Conservation (phyloP, 139 green algal genomes). For the Chlamydomonas sphaeroides region DNA sequence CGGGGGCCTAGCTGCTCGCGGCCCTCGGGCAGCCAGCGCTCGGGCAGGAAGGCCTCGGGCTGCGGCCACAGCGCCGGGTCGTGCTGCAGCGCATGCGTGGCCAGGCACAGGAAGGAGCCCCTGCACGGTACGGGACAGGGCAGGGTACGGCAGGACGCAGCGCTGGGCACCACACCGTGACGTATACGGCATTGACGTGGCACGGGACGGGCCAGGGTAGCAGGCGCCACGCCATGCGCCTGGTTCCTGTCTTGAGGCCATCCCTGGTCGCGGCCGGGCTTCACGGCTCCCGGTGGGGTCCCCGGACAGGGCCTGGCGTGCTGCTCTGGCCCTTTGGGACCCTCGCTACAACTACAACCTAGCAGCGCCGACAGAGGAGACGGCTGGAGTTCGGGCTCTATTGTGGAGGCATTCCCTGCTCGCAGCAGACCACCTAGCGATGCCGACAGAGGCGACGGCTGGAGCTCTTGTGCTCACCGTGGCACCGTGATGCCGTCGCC, state of each 20-base stretch:
- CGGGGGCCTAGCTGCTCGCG: neutral
- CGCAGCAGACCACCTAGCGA: neutral
- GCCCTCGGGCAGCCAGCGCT: conserved; percentile 36
- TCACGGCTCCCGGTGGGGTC: too few relatives aligned
- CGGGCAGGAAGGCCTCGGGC: conserved; percentile 36
- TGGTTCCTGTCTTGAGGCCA: neutral
- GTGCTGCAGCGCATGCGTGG: conserved; percentile 1
- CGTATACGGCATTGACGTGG: neutral
- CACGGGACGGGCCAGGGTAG: neutral
- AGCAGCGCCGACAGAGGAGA: too few relatives aligned
- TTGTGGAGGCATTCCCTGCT: neutral
- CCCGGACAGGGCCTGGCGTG: too few relatives aligned
- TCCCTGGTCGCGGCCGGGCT: too few relatives aligned
- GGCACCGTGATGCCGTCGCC: conserved; percentile 4
- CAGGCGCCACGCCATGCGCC: too few relatives aligned
- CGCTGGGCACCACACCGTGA: neutral
- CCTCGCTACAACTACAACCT: too few relatives aligned
- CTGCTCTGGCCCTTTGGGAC: too few relatives aligned
- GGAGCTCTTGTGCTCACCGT: neutral
- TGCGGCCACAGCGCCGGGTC: conserved; percentile 33
- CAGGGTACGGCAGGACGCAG: neutral
- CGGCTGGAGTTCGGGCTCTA: too few relatives aligned
- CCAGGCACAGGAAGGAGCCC: neutral
- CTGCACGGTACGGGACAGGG: neutral
- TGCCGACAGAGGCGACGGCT: too few relatives aligned